These are phyloP conservation scores for Fusarium proliferatum DNA, from an alignment of 2,329 filamentous ascomycete genomes.

Conservation along the genomic window DNA sequence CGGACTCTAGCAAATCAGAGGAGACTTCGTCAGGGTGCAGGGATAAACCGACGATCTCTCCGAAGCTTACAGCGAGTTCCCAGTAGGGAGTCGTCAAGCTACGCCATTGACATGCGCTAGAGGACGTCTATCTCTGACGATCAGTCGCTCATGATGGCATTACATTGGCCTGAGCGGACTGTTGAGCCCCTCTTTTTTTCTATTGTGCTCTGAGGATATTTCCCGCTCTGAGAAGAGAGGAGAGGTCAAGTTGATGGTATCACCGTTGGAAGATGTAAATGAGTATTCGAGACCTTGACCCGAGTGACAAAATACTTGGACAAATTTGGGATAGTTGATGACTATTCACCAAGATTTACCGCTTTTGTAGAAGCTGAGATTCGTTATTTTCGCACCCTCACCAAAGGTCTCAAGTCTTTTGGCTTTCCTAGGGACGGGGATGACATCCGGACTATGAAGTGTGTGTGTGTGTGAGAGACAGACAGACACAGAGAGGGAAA, in stretches of 20 bases:
- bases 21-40: slow-evolving; percentile 12
- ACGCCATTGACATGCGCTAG: slow-evolving; percentile 44
- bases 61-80: slow-evolving; percentile 25
- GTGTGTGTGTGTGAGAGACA: not conserved
- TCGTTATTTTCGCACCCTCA: not conserved
- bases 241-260: slow-evolving; percentile 8
- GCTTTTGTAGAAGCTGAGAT: not conserved
- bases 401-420: not conserved
- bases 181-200: slow-evolving; percentile 30
- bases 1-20: slow-evolving; percentile 18
- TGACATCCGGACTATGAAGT: slow-evolving; percentile 1
- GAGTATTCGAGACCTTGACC: not conserved
- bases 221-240: not conserved
- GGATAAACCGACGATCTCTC: slow-evolving; percentile 31
- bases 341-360: not conserved
- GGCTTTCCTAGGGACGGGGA: slow-evolving; percentile 1
- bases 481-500: not conserved
- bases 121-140: slow-evolving; percentile 42
- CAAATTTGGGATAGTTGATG: not conserved
- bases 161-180: slow-evolving; percentile 29
- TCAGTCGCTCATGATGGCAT: slow-evolving; percentile 29
- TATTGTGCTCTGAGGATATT: slow-evolving; percentile 7
- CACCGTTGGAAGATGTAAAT: not conserved
- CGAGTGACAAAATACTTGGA: not conserved
- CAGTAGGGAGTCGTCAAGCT: slow-evolving; percentile 26